These are phyloP conservation scores for Apocynum venetum DNA, from an alignment of 257 asterid genomes.

Conservation along the genomic window DNA sequence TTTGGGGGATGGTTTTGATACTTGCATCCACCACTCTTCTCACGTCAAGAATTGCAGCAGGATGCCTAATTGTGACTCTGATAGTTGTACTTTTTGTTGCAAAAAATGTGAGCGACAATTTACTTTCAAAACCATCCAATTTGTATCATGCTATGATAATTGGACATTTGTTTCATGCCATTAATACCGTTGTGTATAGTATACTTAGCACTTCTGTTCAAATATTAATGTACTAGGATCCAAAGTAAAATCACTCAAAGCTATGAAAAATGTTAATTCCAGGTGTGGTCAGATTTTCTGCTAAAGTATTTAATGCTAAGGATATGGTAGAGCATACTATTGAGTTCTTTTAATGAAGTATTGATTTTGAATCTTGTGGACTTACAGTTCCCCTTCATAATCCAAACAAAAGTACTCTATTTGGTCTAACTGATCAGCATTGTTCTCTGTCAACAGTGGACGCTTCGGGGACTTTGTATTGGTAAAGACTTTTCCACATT, in stretches of 20 bases:
- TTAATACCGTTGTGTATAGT: neutral
- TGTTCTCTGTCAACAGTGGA: constrained; percentile 34
- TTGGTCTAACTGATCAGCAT: constrained; percentile 18
- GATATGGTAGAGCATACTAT: neutral
- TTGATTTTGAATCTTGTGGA: neutral
- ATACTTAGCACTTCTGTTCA: neutral
- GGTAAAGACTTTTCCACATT: constrained; percentile 24
- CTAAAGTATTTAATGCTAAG: neutral
- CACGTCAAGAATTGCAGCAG: constrained; percentile 43
- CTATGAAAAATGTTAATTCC: neutral
- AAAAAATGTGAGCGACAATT: constrained; percentile 34
- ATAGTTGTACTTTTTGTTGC: constrained; percentile 37
- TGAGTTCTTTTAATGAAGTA: neutral
- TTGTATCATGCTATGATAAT: neutral
- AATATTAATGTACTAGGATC: neutral
- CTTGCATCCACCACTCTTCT: constrained; percentile 46
- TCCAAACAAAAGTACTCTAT: neutral
- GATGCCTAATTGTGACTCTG: constrained; percentile 31
- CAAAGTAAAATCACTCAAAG: neutral
- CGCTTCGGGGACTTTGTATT: constrained; percentile 41
- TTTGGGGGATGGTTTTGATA: constrained; percentile 47
- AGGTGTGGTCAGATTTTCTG: neutral
- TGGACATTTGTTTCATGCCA: neutral
- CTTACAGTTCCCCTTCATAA: constrained; percentile 6
- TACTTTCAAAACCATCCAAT: neutral